A percentile compares a stretch with the other conserved stretches of the same genome.
Evolutionary conservation across 2,329 filamentous ascomycete species (phyloP).

Genomic region (Zymoseptoria tritici): DNA sequence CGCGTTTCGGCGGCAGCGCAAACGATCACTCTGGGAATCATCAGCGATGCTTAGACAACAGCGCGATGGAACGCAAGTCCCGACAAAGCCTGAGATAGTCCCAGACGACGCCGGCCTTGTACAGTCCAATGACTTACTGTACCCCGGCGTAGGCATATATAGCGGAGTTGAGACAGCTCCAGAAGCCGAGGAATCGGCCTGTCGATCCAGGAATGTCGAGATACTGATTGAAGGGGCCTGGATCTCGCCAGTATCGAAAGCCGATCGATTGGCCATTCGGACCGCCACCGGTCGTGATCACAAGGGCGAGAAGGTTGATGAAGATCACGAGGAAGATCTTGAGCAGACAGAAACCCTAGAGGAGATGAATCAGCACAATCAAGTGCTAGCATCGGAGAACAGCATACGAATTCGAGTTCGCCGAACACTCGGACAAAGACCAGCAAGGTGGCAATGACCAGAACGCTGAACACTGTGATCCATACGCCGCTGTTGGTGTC

Average conservation of each 20-base stretch:
- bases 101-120: too few relatives aligned
- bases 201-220: slow-evolving; percentile 7
- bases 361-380: not conserved
- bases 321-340: slow-evolving; percentile 19
- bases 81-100: too few relatives aligned
- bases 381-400: not conserved
- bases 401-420: slow-evolving; percentile 14
- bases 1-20: slow-evolving; percentile 16
- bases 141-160: slow-evolving; percentile 50
- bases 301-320: slow-evolving; percentile 17
- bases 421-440: slow-evolving; percentile 13
- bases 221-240: slow-evolving; percentile 17
- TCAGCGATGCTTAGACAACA: too few relatives aligned
- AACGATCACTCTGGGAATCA: too few relatives aligned
- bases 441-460: slow-evolving; percentile 8
- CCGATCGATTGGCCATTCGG: slow-evolving; percentile 12
- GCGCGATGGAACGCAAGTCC: too few relatives aligned
- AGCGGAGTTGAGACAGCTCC: slow-evolving; percentile 10
- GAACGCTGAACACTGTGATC: slow-evolving; percentile 10
- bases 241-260: slow-evolving; percentile 12
- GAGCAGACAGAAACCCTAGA: slow-evolving; percentile 6
- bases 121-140: too few relatives aligned
- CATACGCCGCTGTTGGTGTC: slow-evolving; percentile 11
- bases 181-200: slow-evolving; percentile 14
- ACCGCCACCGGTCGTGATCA: slow-evolving; percentile 15